These are phyloP conservation scores for Beverwykella pulmonaria DNA, from an alignment of 495 filamentous ascomycete genomes.

Conservation along the genomic window DNA sequence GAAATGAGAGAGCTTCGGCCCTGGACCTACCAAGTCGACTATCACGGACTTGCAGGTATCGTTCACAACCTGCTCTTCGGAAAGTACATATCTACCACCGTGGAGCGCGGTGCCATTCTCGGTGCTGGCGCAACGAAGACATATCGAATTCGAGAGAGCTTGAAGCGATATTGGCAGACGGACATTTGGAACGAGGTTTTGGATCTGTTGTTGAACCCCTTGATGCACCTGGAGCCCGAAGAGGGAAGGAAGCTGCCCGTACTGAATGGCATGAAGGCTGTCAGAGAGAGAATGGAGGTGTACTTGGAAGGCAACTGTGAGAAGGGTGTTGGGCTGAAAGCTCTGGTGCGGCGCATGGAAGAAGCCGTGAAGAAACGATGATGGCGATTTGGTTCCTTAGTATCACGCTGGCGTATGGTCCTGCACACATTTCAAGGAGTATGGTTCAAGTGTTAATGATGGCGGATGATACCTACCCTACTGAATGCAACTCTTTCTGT, in stretches of 20 bases:
- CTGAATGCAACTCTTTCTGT: neutral
- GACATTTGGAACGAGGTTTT: constrained; percentile 86
- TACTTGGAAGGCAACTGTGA: constrained; percentile 83
- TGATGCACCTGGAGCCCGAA: constrained; percentile 61
- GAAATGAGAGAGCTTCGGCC: constrained; percentile 91
- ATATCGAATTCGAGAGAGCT: constrained; percentile 70
- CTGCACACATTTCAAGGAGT: constrained; percentile 19
- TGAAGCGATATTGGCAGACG: constrained; percentile 95
- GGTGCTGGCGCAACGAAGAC: constrained; percentile 60
- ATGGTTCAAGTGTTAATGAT: neutral
- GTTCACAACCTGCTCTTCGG: constrained; percentile 88
- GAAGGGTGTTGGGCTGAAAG: constrained; percentile 69
- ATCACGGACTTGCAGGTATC: constrained; percentile 85
- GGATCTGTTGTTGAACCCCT: constrained; percentile 84
- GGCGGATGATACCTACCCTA: neutral
- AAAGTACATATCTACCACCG: constrained; percentile 83
- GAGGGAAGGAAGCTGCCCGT: constrained; percentile 66
- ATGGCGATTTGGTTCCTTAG: constrained; percentile 34
- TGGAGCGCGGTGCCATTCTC: constrained; percentile 44
- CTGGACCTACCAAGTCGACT: constrained; percentile 97
- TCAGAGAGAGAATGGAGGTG: constrained; percentile 78
- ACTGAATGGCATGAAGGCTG: constrained; percentile 61
- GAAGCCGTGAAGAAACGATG: constrained; percentile 65
- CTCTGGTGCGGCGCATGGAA: constrained; percentile 65
- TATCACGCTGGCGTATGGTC: neutral